Percentiles rank a stretch among this genome's conserved stretches.
Conservation (phyloP, 2,329 filamentous ascomycete species). For the Fusarium irregulare region DNA sequence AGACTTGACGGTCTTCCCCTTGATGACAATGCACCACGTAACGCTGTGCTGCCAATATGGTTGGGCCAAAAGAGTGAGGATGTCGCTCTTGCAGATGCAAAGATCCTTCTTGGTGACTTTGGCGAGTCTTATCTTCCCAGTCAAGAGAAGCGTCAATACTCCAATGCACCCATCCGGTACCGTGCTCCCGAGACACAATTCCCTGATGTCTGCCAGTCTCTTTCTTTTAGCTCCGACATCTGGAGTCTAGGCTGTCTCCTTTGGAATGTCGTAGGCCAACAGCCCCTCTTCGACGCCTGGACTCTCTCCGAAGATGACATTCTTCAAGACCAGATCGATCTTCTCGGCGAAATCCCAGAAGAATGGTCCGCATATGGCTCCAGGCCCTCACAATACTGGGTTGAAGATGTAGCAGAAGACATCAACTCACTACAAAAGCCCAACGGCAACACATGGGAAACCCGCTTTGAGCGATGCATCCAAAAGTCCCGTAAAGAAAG, state of each 20-base stretch:
- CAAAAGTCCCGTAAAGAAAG: conserved; percentile 36
- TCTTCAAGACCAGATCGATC: conserved; percentile 34
- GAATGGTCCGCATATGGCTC: conserved; percentile 34
- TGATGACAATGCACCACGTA: conserved; percentile 30
- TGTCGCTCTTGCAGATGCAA: conserved; percentile 30
- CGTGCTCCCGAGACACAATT: conserved; percentile 39
- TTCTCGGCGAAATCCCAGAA: conserved; percentile 36
- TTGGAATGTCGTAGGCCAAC: conserved; percentile 37
- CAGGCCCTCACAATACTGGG: conserved; percentile 29
- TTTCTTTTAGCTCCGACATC: conserved; percentile 37
- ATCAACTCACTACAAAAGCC: not conserved
- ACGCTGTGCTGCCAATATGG: conserved; percentile 39
- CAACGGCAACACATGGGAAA: conserved; percentile 24
- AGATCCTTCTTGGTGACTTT: conserved; percentile 38
- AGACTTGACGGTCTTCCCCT: conserved; percentile 36
- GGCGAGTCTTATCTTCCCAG: conserved; percentile 36
- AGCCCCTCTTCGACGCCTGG: conserved; percentile 41
- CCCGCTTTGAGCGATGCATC: conserved; percentile 31
- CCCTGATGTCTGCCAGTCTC: conserved; percentile 29
- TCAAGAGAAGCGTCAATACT: conserved; percentile 32
- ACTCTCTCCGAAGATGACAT: conserved; percentile 33
- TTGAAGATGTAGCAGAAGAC: conserved; percentile 22
- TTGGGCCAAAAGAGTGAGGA: conserved; percentile 38
- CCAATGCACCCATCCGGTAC: conserved; percentile 34
- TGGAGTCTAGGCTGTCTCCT: conserved; percentile 42